Evolutionary conservation across 345 rosid species (phyloP), one percentile per base, ranked within the genome.

Genomic region (Chamaenerion angustifolium): DNA sequence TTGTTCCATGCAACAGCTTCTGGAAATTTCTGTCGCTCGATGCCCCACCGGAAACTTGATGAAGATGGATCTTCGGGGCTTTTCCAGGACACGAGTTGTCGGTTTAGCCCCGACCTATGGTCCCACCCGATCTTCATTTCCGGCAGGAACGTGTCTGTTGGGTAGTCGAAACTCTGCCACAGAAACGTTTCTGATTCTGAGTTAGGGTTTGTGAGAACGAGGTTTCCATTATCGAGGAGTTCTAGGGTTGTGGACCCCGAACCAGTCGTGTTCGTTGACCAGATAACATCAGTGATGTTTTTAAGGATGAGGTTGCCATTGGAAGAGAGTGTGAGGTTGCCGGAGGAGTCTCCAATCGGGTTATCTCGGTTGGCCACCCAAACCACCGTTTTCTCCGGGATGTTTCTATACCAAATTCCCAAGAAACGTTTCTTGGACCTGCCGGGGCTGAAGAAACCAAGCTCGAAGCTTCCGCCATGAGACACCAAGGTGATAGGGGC

Each of bases 151-250:
- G 82, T 80, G 54, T 80, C 86, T 1, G 76, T 66, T 5, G 78
- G 83, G 16, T 69, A 52, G 46, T 78, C 80, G 49, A 78, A 78
- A 50, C 80, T 67, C 58, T 76, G 78, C 85, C 85, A 79, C 13
- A 71, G 45, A 42, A 53, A 64, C 10, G 2, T 21, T 21, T 21
- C 25, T 21, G 10, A 57, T 8, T 19, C 59, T 0, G 52, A 46
- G 40, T 46, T 43, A 9, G 25, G 21, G 14, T 46, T 27, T 14
- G 45, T 69, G 7, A 75, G 56, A 10, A 77, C 71, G 6, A 81
- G 75, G 53, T 81, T 78, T 40, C 88, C 80, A 0, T 71, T 55
- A 16, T 71, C 72, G 42, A 76, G 42, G 45, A 79, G 64, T 63
- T 68, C 71, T 16, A 65, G 41, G 10, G 57, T 55, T 16, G 73